Conservation (phyloP, 2,329 filamentous ascomycete genomes). For the Colletotrichum tropicicola region DNA sequence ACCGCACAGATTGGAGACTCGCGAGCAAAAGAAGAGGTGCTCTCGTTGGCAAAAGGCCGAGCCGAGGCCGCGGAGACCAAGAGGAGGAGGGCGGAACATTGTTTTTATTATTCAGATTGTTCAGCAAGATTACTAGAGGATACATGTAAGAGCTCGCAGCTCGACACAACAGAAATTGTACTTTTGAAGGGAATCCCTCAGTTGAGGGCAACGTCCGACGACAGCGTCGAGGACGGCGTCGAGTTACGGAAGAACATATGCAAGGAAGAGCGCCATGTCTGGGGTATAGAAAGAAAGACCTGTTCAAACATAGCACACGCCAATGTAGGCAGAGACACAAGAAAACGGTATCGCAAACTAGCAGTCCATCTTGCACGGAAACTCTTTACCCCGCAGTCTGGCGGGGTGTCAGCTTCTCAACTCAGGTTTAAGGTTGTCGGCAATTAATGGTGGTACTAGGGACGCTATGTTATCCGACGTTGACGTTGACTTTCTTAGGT, state of each 20-base stretch:
- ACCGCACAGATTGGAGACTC: constrained; percentile 6
- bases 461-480: too few species aligned
- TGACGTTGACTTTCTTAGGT: too few species aligned
- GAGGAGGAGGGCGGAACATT: neutral
- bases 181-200: neutral
- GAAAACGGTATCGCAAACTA: too few species aligned
- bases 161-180: constrained; percentile 19
- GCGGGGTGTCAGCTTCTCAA: too few species aligned
- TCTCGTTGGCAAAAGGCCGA: constrained; percentile 19
- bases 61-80: constrained; percentile 6
- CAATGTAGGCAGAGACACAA: too few species aligned
- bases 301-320: too few species aligned
- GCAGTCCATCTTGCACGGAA: too few species aligned
- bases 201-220: neutral
- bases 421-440: too few species aligned
- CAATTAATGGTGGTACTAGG: too few species aligned
- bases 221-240: constrained; percentile 6
- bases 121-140: neutral
- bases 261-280: neutral
- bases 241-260: neutral
- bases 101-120: neutral
- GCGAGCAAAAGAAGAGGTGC: constrained; percentile 2
- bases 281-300: too few species aligned
- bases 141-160: constrained; percentile 13
- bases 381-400: too few species aligned